Evolutionary conservation across 805 yeast species (phyloP), one percentile per base, ranked within the genome.

Genomic region (Kodamaea jinghongensis): DNA sequence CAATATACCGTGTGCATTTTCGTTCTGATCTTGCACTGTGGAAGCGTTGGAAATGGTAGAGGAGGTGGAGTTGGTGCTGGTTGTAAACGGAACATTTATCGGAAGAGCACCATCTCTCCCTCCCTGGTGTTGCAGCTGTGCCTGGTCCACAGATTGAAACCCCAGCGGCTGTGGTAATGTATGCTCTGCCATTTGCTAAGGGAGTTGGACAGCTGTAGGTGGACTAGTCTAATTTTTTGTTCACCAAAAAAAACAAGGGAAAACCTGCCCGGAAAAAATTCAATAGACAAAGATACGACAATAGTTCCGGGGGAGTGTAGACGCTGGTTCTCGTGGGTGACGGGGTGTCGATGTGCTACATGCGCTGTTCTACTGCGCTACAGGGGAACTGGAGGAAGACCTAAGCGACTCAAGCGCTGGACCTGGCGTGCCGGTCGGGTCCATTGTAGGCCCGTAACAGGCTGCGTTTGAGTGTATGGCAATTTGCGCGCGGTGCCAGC

Each of bases 21-120:
- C 8, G 23, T 20, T 20, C 23, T 20, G 23, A 8, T 20, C 23
- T 6, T 11, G 39, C 3, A 15, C 28, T 20, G 36, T 27, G 28
- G n/a, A 25, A 17, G 11, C 28, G 32, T 38, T 34, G 27, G 38
- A 39, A 12, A 44, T 48, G 15, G 55, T 41, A 28, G 52, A 42
- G 4, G 54, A 6, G 23, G 23, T 8, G 7, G 23, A 20, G 7
- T 20, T 20, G 23, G 23, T 20, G 35, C 31, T n/a, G 34, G 22
- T 12, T 14, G 17, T 4, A 15, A 28, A 28, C 4, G 39, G 43
- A 11, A 29, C 36, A 23, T 22, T 27, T 36, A 31, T 14, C 11
- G 39, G 37, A 17, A 10, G 38, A 4, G 37, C n/a, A n/a, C n/a
- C n/a, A n/a, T n/a, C 7, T 23, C 26, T 8, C 7, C 11, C 11